Conservation (phyloP, 2,329 filamentous ascomycete species). For the Penicillium sp. region DNA sequence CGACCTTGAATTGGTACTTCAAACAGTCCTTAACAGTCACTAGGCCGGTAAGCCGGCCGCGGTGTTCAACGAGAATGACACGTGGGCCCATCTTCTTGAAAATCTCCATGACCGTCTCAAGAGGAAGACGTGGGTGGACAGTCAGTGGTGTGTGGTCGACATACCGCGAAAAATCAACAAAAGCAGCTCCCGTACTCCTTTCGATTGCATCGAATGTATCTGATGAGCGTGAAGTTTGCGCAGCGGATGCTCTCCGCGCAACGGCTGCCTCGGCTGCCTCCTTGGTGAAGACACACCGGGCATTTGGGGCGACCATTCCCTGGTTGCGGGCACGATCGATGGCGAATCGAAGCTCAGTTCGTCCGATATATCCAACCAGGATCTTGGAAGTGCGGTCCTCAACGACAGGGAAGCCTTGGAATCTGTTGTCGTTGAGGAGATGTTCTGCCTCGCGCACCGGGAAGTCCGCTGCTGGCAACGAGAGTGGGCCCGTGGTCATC, state of each 20-base stretch:
- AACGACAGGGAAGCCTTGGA: conserved; percentile 90
- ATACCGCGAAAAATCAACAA: conserved; percentile 79
- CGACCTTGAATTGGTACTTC: conserved; percentile 95
- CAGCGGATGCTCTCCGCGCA: conserved; percentile 30
- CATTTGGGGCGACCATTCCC: conserved; percentile 61
- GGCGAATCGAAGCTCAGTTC: conserved; percentile 87
- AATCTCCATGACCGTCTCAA: conserved; percentile 97
- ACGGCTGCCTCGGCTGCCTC: conserved; percentile 46
- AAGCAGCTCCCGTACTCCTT: conserved; percentile 55
- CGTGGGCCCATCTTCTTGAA: conserved; percentile 97
- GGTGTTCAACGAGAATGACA: conserved; percentile 88
- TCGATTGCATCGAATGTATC: conserved; percentile 62
- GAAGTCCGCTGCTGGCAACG: conserved; percentile 71
- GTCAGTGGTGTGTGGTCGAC: conserved; percentile 87
- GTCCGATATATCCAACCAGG: conserved; percentile 86
- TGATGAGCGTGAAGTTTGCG: conserved; percentile 33
- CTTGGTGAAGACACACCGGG: conserved; percentile 70
- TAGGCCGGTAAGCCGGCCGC: conserved; percentile 76
- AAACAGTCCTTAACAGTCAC: conserved; percentile 97
- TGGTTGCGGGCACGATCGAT: conserved; percentile 75
- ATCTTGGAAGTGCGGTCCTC: conserved; percentile 69
- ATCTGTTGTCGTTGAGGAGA: conserved; percentile 73
- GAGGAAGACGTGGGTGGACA: conserved; percentile 82
- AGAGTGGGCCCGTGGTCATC: conserved; percentile 76
- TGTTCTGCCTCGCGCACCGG: conserved; percentile 73